A percentile compares a stretch with the other conserved stretches of the same genome.
Conservation (phyloP, 176 grass and related monocot genomes). For the Metroxylon sagu region DNA sequence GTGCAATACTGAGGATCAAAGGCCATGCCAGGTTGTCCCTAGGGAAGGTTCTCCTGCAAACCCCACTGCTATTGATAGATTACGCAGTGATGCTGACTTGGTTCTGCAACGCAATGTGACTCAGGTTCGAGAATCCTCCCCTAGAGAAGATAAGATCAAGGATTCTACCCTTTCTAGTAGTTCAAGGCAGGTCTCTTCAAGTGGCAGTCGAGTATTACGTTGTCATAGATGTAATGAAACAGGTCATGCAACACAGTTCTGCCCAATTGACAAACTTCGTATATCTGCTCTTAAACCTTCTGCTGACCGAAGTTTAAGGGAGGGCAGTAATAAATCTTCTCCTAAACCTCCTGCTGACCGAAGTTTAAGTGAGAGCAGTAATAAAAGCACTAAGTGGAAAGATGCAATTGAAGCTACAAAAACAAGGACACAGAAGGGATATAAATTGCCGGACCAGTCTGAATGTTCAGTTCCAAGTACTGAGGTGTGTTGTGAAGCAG, state of each 20-base stretch:
- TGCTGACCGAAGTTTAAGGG: too few relatives aligned
- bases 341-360: constrained; percentile 35
- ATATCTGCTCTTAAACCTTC: constrained; percentile 29
- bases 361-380: constrained; percentile 42
- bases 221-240: constrained; percentile 72
- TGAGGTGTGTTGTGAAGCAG: constrained; percentile 19
- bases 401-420: constrained; percentile 14
- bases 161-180: constrained; percentile 14
- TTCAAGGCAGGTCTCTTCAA: constrained; percentile 29
- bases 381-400: constrained; percentile 34
- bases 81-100: constrained; percentile 36
- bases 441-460: constrained; percentile 26
- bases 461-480: constrained; percentile 22
- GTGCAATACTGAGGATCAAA: constrained; percentile 6
- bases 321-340: constrained; percentile 5
- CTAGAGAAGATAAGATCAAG: constrained; percentile 39
- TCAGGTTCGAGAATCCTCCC: constrained; percentile 27
- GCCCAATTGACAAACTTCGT: constrained; percentile 37
- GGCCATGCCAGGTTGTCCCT: constrained; percentile 18
- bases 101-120: constrained; percentile 17
- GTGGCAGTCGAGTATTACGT: constrained; percentile 13
- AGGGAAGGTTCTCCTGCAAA: constrained; percentile 12
- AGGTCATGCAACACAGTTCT: constrained; percentile 68
- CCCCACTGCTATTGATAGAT: constrained; percentile 16
- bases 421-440: constrained; percentile 13